Evolutionary conservation across 83 land plant genomes (phyloP).

Genomic region (Picea abies): DNA sequence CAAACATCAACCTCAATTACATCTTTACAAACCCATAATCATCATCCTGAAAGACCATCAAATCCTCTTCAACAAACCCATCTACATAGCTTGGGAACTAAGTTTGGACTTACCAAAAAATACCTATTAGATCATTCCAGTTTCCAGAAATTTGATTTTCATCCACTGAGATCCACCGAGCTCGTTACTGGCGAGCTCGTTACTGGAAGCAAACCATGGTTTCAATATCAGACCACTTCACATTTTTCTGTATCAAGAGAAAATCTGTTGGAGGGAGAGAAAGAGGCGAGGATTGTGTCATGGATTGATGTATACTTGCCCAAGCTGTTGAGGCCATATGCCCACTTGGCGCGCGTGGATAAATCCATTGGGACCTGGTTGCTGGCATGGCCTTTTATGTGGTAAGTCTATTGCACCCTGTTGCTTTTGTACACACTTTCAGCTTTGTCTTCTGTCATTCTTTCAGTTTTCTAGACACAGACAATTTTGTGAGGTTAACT

Average conservation of each 20-base stretch:
- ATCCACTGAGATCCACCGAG: background rate
- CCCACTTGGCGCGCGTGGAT: constrained; percentile 76
- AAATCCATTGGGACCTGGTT: constrained; percentile 97
- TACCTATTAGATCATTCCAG: background rate
- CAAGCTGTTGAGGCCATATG: constrained; percentile 50
- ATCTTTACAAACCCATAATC: background rate
- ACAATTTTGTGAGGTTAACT: no score
- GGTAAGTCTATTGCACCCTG: constrained; percentile 41
- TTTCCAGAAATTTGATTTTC: background rate
- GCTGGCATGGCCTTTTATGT: constrained; percentile 96
- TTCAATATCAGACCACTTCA: constrained; percentile 1
- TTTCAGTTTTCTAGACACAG: background rate
- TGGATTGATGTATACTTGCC: constrained; percentile 75
- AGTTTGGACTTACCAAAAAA: background rate
- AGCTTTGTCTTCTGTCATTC: background rate
- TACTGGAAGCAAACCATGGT: background rate
- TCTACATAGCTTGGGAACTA: background rate
- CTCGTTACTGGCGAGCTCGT: no score
- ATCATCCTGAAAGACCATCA: background rate
- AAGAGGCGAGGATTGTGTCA: constrained; percentile 17
- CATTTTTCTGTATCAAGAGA: background rate
- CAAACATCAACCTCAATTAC: background rate
- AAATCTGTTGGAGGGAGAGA: background rate
- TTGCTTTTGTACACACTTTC: background rate
- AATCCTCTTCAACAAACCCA: background rate